Base-by-base conservation (phyloP, 805 yeast species). In the Allodekkera sacchari region DNA sequence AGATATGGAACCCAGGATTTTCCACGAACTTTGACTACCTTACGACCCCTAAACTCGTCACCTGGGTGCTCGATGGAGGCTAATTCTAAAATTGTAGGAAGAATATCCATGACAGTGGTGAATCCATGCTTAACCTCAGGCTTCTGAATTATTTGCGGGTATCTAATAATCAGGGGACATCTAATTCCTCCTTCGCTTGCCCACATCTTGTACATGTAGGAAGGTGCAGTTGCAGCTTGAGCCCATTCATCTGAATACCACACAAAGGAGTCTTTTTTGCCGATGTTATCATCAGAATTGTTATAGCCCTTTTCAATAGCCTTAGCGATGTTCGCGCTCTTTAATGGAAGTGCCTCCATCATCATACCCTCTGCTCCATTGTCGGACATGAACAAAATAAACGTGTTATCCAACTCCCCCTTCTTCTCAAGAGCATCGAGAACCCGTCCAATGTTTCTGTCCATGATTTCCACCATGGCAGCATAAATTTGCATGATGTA, bases 341-440 rank as follows among this genome's bases (percentile, higher is more conserved):
- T 37, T 27, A 69, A 47, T 3, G 81, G 77, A 42, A 69, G 52
- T 3, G 76, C 78, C 40, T 73, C 77, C 52, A 70, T 55, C 30
- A 70, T 51, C 63, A 71, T 65, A 11, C 80, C 77, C 45, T 74
- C 80, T 4, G 80, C 80, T 16, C 80, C 81, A 47, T 74, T 74
- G 48, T 74, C 80, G 4, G 78, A 71, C 66, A 73, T 68, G 53
- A 74, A 74, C 21, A 71, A 38, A n/a, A 74, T 57, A 41, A 72
- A 57, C 0, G 80, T 74, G 50, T 74, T 68, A 25, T 73, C 77
- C 18, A 63, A 47, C 44, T 70, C 69, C 9, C 62, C 69, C 2
- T 53, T 47, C 4, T 39, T 31, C 42, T 69, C 62, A 17, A 74
- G 50, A 14, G 57, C 49, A 5, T 61, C 52, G 4, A 73, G 34